A percentile compares a stretch with the other conserved stretches of the same genome.
phyloP scores from a whole-genome alignment of 169 alveolate genomes.

The Plasmodium coatneyi region DNA sequence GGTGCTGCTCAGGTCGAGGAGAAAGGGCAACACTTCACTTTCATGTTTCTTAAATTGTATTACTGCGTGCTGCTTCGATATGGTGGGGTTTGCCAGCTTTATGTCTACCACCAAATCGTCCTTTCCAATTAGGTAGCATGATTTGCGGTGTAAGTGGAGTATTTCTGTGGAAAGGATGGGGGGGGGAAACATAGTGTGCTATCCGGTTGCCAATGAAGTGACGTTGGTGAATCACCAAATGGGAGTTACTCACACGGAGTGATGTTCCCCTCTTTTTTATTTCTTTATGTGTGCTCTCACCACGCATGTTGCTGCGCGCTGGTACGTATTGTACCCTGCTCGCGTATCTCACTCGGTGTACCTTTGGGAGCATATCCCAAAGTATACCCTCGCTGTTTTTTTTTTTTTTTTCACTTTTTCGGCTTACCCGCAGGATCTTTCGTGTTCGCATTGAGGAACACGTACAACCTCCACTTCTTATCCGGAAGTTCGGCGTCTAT shows the following conservation, averaged over 20 bases:
- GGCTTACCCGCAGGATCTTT: constrained; percentile 42
- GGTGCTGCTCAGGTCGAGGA: constrained; percentile 96
- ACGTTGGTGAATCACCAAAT: not conserved
- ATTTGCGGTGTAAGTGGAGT: constrained; percentile 81
- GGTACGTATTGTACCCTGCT: not conserved
- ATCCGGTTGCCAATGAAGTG: not conserved
- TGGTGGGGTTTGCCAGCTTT: constrained; percentile 87
- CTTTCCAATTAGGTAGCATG: constrained; percentile 92
- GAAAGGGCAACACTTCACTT: constrained; percentile 89
- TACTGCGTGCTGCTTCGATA: constrained; percentile 97
- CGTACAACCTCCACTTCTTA: constrained; percentile 88
- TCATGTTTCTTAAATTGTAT: constrained; percentile 91
- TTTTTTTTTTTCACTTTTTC: not conserved
- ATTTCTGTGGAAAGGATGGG: constrained; percentile 76
- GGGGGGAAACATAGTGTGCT: not conserved
- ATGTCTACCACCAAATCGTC: constrained; percentile 94
- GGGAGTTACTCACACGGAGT: not conserved
- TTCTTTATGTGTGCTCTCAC: not conserved
- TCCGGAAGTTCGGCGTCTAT: constrained; percentile 85
- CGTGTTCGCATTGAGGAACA: constrained; percentile 74
- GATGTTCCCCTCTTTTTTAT: not conserved
- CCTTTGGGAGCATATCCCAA: not conserved
- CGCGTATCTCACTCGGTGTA: not conserved
- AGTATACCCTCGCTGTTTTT: not conserved
- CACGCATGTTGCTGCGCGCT: not conserved